Evolutionary conservation across 768 basidiomycete genomes (phyloP).

Genomic region (Rhizopogon vinicolor): DNA sequence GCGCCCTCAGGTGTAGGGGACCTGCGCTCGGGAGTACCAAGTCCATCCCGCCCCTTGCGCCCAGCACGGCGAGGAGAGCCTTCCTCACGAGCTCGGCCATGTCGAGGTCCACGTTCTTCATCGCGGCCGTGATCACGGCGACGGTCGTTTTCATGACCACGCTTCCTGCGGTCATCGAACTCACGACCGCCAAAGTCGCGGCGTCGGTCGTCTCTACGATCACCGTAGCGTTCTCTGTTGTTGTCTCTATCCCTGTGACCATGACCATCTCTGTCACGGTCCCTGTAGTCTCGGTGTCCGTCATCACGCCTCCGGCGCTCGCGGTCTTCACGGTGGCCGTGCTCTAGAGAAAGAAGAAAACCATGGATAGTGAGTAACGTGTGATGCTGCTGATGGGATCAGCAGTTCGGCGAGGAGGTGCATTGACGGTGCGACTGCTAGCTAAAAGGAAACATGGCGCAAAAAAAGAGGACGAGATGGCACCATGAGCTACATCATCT

Average conservation of each 20-base stretch:
- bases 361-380: conserved; percentile 48
- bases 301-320: conserved; percentile 62
- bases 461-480: conserved; percentile 31
- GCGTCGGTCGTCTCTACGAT: conserved; percentile 47
- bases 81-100: conserved; percentile 31
- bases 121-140: conserved; percentile 42
- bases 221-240: conserved; percentile 26
- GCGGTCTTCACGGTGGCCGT: conserved; percentile 62
- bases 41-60: conserved; percentile 41
- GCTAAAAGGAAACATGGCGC: conserved; percentile 53
- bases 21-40: conserved; percentile 71
- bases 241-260: conserved; percentile 32
- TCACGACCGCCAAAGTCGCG: conserved; percentile 47
- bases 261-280: conserved; percentile 38
- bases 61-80: conserved; percentile 39
- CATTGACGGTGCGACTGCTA: conserved; percentile 49
- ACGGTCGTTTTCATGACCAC: conserved; percentile 45
- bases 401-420: conserved; percentile 38
- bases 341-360: conserved; percentile 47
- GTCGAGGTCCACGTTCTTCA: conserved; percentile 29
- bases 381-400: conserved; percentile 33
- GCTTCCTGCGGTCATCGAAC: conserved; percentile 40
- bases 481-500: conserved; percentile 62
- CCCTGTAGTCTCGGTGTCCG: conserved; percentile 46
- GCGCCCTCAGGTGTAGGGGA: conserved; percentile 90